Percentiles rank a stretch among this genome's conserved stretches.
phyloP scores from a whole-genome alignment of 106 monocot species.

The Ottelia alismoides region DNA sequence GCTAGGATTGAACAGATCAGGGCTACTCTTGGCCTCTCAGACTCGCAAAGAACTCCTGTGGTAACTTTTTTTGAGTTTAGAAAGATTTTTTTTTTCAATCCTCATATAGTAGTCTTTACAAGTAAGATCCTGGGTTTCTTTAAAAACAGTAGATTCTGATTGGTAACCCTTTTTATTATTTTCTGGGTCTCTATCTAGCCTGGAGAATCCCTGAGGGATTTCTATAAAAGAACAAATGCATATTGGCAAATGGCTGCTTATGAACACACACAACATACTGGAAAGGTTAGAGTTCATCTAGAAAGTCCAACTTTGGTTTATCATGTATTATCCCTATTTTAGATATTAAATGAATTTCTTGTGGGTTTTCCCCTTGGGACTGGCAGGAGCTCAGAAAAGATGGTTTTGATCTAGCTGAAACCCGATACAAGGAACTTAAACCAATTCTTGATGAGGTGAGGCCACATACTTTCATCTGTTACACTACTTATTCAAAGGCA shows the following conservation, averaged over 20 bases:
- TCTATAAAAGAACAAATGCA: constrained; percentile 75
- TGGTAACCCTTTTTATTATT: too few relatives aligned
- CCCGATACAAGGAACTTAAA: constrained; percentile 88
- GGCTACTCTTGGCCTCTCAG: constrained; percentile 87
- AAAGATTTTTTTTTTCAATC: too few relatives aligned
- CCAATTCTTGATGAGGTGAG: constrained; percentile 94
- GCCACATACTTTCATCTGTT: background rate
- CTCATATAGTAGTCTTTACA: too few relatives aligned
- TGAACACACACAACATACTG: constrained; percentile 99
- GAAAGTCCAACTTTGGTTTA: too few relatives aligned
- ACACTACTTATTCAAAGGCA: too few relatives aligned
- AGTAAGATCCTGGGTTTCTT: too few relatives aligned
- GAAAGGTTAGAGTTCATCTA: constrained; percentile 48
- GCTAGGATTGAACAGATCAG: constrained; percentile 94
- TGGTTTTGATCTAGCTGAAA: constrained; percentile 96
- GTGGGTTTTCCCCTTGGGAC: too few relatives aligned
- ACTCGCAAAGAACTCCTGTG: constrained; percentile 90
- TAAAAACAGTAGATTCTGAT: too few relatives aligned
- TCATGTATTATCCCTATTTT: too few relatives aligned
- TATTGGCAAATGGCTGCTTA: constrained; percentile 99
- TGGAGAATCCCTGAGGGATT: constrained; percentile 87
- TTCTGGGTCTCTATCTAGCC: too few relatives aligned
- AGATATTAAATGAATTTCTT: too few relatives aligned
- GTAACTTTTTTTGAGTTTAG: constrained; percentile 23
- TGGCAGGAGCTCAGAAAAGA: constrained; percentile 92